Percentiles rank a stretch among this genome's conserved stretches.
Conservation (phyloP, 202 grass and related monocot genomes). For the Setaria viridis region DNA sequence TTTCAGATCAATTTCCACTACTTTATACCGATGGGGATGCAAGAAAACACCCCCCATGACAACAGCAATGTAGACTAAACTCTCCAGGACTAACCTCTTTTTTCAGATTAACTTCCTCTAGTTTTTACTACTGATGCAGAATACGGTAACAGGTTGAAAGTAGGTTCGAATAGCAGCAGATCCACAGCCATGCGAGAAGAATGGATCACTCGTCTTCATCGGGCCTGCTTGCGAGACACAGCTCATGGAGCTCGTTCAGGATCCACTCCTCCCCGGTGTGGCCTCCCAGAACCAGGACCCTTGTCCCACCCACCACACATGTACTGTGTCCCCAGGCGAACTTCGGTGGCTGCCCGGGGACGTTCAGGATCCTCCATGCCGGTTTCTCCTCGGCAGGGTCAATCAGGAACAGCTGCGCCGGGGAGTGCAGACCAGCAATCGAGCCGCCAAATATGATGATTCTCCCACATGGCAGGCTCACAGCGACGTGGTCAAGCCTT, state of each 20-base stretch:
- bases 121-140: background rate
- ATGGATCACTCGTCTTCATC: conserved; percentile 53
- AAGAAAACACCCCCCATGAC: background rate
- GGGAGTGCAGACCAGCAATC: conserved; percentile 76
- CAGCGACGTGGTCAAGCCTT: conserved; percentile 80
- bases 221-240: conserved; percentile 73
- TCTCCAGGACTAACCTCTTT: background rate
- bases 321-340: conserved; percentile 96
- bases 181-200: background rate
- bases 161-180: background rate
- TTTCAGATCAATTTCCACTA: conserved; percentile 18
- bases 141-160: background rate
- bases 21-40: background rate
- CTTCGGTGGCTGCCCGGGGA: conserved; percentile 77
- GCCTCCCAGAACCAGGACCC: conserved; percentile 79
- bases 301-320: conserved; percentile 85
- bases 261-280: conserved; percentile 93
- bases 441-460: conserved; percentile 96
- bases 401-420: conserved; percentile 72
- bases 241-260: conserved; percentile 91
- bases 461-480: conserved; percentile 83
- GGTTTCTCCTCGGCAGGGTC: conserved; percentile 77
- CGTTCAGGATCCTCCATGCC: conserved; percentile 74
- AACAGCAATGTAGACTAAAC: background rate
- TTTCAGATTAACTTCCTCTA: conserved; percentile 10